These are phyloP conservation scores for Toxicodendron radicans DNA, from an alignment of 345 rosid species.

Conservation along the genomic window DNA sequence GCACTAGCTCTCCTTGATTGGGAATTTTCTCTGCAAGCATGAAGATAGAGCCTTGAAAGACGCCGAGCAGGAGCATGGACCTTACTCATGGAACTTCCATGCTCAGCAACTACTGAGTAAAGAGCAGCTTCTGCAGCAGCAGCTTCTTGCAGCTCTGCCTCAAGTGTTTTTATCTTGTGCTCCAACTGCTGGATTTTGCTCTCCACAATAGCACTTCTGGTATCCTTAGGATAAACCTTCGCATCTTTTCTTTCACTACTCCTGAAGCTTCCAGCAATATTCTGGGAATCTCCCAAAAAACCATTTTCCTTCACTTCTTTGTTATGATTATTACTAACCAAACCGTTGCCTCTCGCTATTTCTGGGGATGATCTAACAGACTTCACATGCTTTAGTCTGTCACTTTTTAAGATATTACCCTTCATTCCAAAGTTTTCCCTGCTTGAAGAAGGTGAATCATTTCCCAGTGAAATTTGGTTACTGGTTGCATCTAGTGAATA, in stretches of 20 bases:
- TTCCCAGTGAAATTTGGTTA: constrained; percentile 21
- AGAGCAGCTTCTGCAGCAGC: constrained; percentile 90
- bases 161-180: constrained; percentile 67
- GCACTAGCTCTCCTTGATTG: constrained; percentile 67
- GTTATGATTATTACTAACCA: constrained; percentile 32
- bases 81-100: constrained; percentile 84
- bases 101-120: constrained; percentile 84
- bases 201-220: constrained; percentile 43
- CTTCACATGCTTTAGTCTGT: constrained; percentile 62
- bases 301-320: constrained; percentile 38
- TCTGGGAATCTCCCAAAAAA: constrained; percentile 24
- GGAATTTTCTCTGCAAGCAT: constrained; percentile 55
- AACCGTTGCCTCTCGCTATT: constrained; percentile 42
- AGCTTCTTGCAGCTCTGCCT: constrained; percentile 87
- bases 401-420: constrained; percentile 39
- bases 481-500: constrained; percentile 25
- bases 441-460: constrained; percentile 28
- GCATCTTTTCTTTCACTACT: constrained; percentile 47
- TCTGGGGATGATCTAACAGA: constrained; percentile 79
- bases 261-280: constrained; percentile 33
- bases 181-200: constrained; percentile 68
- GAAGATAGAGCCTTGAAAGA: constrained; percentile 81
- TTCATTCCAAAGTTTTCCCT: constrained; percentile 34
- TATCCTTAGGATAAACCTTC: constrained; percentile 49
- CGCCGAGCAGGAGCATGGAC: constrained; percentile 97